Percentiles rank a stretch among this genome's conserved stretches.
Conservation (phyloP, 2,329 filamentous ascomycete genomes). For the Diaporthe longicolla region DNA sequence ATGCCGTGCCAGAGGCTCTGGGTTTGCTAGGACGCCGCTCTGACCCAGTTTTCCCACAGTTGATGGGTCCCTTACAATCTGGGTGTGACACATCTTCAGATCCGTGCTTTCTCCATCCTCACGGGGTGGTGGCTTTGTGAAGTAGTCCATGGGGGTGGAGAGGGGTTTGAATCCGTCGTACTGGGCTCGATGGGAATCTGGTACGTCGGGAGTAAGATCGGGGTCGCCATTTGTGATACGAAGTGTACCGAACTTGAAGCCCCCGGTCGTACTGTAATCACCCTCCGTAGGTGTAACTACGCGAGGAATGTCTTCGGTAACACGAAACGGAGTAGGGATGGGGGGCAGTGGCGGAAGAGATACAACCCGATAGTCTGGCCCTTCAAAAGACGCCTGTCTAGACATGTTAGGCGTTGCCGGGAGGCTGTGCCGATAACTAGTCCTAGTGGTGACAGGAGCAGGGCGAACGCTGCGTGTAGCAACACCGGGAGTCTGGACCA, state of each 20-base stretch:
- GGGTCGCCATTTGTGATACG: slow-evolving; percentile 75
- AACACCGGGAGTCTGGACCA: slow-evolving; percentile 64
- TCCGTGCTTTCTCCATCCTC: not conserved
- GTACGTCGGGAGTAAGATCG: slow-evolving; percentile 56
- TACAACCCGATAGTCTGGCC: slow-evolving; percentile 50
- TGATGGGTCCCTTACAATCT: not conserved
- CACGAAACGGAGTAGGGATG: slow-evolving; percentile 42
- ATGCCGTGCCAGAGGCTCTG: not conserved
- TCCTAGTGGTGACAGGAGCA: slow-evolving; percentile 47
- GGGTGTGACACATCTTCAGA: not conserved
- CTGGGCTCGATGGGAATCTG: not conserved
- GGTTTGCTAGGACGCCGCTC: not conserved
- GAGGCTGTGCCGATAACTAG: slow-evolving; percentile 56
- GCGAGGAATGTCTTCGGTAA: slow-evolving; percentile 51
- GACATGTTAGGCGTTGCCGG: slow-evolving; percentile 56
- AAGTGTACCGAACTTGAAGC: slow-evolving; percentile 73
- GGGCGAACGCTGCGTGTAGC: slow-evolving; percentile 57
- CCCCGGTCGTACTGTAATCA: slow-evolving; percentile 73
- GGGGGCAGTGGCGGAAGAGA: slow-evolving; percentile 53
- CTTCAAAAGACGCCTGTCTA: slow-evolving; percentile 57
- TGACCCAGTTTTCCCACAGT: not conserved
- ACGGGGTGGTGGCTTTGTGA: not conserved
- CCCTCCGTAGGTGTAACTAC: slow-evolving; percentile 66
- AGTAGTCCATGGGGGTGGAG: slow-evolving; percentile 22
- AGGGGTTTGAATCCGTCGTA: not conserved